Percentiles rank a stretch among this genome's conserved stretches.
Evolutionary conservation across 2,329 filamentous ascomycete species (phyloP).

Genomic region (Diatrype stigma): DNA sequence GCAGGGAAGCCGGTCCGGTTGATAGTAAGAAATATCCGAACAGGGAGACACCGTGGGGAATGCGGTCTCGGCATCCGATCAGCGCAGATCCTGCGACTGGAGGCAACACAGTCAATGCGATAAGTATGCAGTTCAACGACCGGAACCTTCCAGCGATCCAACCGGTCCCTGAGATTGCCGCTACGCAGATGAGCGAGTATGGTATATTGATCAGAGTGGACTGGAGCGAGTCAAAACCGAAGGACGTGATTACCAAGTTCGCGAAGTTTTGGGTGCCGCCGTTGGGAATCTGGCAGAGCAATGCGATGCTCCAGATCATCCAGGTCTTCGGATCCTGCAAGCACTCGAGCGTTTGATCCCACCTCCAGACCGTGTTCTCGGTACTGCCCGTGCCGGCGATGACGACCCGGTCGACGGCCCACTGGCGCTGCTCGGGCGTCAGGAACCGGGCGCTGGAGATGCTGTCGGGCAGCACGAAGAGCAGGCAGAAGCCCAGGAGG

Average conservation of each 20-base stretch:
- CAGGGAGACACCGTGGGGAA: constrained; percentile 42
- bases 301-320: constrained; percentile 50
- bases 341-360: constrained; percentile 50
- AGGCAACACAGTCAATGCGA: constrained; percentile 45
- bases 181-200: constrained; percentile 48
- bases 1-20: constrained; percentile 49
- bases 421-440: constrained; percentile 44
- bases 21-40: constrained; percentile 56
- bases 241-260: constrained; percentile 52
- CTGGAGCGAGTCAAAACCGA: constrained; percentile 51
- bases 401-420: constrained; percentile 42
- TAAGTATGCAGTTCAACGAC: constrained; percentile 47
- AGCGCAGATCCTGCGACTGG: constrained; percentile 49
- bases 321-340: constrained; percentile 56
- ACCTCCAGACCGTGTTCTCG: constrained; percentile 43
- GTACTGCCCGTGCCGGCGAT: constrained; percentile 49
- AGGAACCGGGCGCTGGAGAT: constrained; percentile 57
- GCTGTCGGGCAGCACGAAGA: constrained; percentile 46
- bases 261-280: constrained; percentile 57
- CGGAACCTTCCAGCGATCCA: constrained; percentile 49
- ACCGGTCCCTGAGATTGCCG: constrained; percentile 44
- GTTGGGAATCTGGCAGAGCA: constrained; percentile 57
- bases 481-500: constrained; percentile 45
- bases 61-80: constrained; percentile 43
- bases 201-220: constrained; percentile 56